A percentile compares a stretch with the other conserved stretches of the same genome.
These are phyloP conservation scores for Xylariaceae sp. DNA, from an alignment of 2,329 filamentous ascomycete species.

Conservation along the genomic window DNA sequence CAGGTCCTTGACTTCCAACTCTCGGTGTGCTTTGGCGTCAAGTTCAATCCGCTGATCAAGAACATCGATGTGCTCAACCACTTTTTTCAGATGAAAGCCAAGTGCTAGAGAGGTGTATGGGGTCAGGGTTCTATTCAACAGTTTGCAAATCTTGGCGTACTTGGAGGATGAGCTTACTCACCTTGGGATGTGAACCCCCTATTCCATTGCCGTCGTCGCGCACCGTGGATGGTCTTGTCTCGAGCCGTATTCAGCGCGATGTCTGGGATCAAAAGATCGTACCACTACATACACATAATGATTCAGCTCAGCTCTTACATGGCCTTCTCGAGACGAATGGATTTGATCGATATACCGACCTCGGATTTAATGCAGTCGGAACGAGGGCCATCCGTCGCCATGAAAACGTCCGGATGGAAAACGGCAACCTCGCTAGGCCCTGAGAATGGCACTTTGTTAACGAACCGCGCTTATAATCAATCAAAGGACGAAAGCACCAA, in stretches of 20 bases:
- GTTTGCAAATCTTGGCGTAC: no score
- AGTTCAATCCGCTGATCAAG: constrained; percentile 10
- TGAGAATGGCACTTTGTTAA: no score
- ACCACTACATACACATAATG: constrained; percentile 21
- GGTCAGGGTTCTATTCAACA: constrained; percentile 4
- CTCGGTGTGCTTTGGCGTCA: background rate
- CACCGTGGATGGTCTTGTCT: constrained; percentile 11
- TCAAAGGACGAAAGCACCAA: no score
- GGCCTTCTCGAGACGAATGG: no score
- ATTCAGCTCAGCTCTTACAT: background rate
- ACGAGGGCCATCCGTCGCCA: constrained; percentile 13
- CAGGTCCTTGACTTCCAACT: constrained; percentile 19
- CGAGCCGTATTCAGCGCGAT: constrained; percentile 15
- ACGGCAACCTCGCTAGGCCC: constrained; percentile 22
- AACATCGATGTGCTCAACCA: no score
- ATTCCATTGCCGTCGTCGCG: constrained; percentile 19
- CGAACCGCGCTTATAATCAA: no score
- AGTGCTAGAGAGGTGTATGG: constrained; percentile 12
- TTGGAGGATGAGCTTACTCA: no score
- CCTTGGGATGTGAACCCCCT: constrained; percentile 7
- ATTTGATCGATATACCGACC: no score
- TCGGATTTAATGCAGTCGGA: no score
- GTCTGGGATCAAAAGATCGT: constrained; percentile 22
- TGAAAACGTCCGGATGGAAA: constrained; percentile 15
- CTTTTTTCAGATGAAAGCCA: no score